Evolutionary conservation across 192 early-diverging fungal species (phyloP), one percentile per base, ranked within the genome.

Genomic region (Gonapodya sp.): DNA sequence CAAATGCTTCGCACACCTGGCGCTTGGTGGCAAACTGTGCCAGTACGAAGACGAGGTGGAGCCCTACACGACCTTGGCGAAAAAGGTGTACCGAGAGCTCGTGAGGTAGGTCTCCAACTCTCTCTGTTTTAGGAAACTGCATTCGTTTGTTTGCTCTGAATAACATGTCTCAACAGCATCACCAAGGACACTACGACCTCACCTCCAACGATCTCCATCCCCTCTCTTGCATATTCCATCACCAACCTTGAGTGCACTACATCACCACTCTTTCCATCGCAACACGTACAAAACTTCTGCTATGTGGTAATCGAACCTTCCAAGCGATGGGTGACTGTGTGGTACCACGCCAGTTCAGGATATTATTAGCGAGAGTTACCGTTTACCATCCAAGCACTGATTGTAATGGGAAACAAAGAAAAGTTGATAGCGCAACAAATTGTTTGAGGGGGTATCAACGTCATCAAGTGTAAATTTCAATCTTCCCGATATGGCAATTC

Each of bases 271-370:
- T 91, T 90, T 78, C 89, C 89, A 18, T 80, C 84, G n/a, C 35
- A 83, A 46, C 89, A 91, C 74, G 87, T 86, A 30, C 89, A 91
- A 86, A 91, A 91, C 82, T 91, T 91, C 81, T 85, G 84, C 73
- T 86, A 86, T 73, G 75, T 91, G 32, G 83, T 78, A 33, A 83
- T 91, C 18, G 87, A 91, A 80, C 85, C 88, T 2, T 1, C 84
- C 32, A 82, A 80, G 36, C 35, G 87, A 46, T 78, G 82, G 36
- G 86, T 88, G 1, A 86, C 84, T 32, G 79, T 90, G 33, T 85
- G 85, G 72, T 91, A 91, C 74, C 89, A 91, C 83, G 87, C 88
- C 8, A 64, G 46, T 24, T 64, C 46, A 16, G 46, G 46, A 24
- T 64, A 64, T 64, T 64, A 64, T 64, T 64, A 24, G n/a, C n/a